phyloP scores from a whole-genome alignment of 2,329 filamentous ascomycete species.

The Mycocentrospora acerina region DNA sequence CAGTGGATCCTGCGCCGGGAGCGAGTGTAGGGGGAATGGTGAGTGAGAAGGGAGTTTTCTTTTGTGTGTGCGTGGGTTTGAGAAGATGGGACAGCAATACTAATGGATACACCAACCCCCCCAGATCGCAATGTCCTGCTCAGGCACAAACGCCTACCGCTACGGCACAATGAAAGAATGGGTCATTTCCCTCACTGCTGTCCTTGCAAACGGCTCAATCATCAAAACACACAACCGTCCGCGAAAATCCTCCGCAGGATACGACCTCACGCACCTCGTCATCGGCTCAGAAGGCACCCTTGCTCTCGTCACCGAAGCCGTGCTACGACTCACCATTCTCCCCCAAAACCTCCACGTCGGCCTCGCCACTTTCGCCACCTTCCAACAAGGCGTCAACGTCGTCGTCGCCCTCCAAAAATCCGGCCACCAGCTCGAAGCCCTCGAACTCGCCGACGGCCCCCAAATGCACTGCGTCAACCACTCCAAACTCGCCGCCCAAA shows the following conservation, averaged over 20 bases:
- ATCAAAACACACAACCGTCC: constrained; percentile 85
- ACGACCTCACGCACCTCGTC: constrained; percentile 84
- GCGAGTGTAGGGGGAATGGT: constrained; percentile 85
- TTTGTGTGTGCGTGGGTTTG: not conserved
- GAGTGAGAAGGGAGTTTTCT: constrained; percentile 54
- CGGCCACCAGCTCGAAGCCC: constrained; percentile 80
- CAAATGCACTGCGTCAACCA: constrained; percentile 74
- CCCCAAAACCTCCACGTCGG: constrained; percentile 79
- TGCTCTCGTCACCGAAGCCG: constrained; percentile 86
- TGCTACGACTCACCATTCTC: constrained; percentile 76
- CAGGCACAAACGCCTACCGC: constrained; percentile 83
- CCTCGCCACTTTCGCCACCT: constrained; percentile 61
- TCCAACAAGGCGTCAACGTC: constrained; percentile 73
- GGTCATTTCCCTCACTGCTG: constrained; percentile 81
- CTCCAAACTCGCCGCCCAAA: constrained; percentile 56
- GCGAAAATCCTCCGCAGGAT: constrained; percentile 85
- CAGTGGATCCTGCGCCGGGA: constrained; percentile 86
- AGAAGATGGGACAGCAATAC: too few relatives aligned
- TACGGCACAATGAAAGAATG: constrained; percentile 94
- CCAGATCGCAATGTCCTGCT: constrained; percentile 61
- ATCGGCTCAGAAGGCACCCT: constrained; percentile 91
- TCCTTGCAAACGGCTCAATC: constrained; percentile 83
- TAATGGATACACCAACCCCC: too few relatives aligned
- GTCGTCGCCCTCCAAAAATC: constrained; percentile 74
- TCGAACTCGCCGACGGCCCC: constrained; percentile 85